Conservation (phyloP, 2,329 filamentous ascomycete genomes). For the Scedosporium apiospermum region DNA sequence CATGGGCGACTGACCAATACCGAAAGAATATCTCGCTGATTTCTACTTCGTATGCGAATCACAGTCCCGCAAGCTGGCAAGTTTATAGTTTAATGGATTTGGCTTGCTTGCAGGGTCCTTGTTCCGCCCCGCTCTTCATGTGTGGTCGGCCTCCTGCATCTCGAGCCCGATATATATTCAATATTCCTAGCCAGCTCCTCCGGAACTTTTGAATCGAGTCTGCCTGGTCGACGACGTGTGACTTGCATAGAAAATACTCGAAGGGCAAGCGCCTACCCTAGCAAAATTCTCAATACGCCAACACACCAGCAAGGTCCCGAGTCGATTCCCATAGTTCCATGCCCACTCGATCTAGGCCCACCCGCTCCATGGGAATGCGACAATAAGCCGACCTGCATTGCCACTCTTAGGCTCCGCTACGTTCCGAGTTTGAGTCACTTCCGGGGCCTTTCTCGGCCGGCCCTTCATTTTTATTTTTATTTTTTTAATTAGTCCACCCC, state of each 20-base stretch:
- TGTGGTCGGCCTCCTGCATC: not conserved
- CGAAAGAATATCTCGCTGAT: not conserved
- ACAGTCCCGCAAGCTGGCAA: not conserved
- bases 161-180: not conserved
- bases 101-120: not conserved
- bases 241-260: not conserved
- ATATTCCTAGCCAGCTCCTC: not conserved
- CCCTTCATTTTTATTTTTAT: not conserved
- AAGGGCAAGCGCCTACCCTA: not conserved
- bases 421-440: not conserved
- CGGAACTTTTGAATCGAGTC: not conserved
- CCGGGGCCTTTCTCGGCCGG: not conserved
- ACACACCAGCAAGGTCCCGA: not conserved
- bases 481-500: not conserved
- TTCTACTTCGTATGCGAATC: not conserved
- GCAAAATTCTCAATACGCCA: not conserved
- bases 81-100: not conserved
- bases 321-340: not conserved
- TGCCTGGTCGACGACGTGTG: not conserved
- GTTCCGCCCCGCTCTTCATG: not conserved
- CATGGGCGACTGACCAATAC: not conserved
- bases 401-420: not conserved
- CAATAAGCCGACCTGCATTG: not conserved
- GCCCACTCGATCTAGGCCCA: not conserved
- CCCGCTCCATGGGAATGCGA: not conserved